Conservation (phyloP, 1,284 basidiomycete genomes). For the Sparassis latifolia region DNA sequence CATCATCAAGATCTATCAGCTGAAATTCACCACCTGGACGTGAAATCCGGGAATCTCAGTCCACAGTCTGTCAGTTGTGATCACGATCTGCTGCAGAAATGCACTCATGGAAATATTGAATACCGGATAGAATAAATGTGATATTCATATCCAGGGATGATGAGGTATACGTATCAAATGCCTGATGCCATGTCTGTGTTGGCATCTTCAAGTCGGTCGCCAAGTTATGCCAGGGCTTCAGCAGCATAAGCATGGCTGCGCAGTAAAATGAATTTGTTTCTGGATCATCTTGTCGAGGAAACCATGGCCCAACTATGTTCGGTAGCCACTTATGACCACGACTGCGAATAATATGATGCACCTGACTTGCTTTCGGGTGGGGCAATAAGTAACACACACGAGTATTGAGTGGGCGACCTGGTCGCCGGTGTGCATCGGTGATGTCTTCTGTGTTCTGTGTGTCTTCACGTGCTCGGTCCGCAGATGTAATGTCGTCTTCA, state of each 20-base stretch:
- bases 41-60: too few relatives aligned
- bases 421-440: background rate
- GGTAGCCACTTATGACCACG: slow-evolving; percentile 1
- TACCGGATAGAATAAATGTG: slow-evolving; percentile 17
- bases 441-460: background rate
- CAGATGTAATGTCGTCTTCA: slow-evolving; percentile 6
- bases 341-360: slow-evolving; percentile 17
- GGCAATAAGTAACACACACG: slow-evolving; percentile 7
- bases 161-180: too few relatives aligned
- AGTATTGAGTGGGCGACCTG: slow-evolving; percentile 7
- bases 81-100: background rate
- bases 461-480: background rate
- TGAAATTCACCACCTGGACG: too few relatives aligned
- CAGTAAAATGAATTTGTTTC: slow-evolving; percentile 21
- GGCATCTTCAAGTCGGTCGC: slow-evolving; percentile 19
- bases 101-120: slow-evolving; percentile 31
- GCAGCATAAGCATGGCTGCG: slow-evolving; percentile 29
- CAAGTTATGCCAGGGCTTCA: slow-evolving; percentile 32
- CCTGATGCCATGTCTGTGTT: slow-evolving; percentile 20
- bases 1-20: too few relatives aligned
- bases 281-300: slow-evolving; percentile 22
- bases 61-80: too few relatives aligned
- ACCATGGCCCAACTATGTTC: slow-evolving; percentile 24
- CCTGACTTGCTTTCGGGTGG: slow-evolving; percentile 10
- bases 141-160: background rate